Base-by-base conservation (phyloP, 108 stramenopile genomes). In the Nitzschia inconspicua region DNA sequence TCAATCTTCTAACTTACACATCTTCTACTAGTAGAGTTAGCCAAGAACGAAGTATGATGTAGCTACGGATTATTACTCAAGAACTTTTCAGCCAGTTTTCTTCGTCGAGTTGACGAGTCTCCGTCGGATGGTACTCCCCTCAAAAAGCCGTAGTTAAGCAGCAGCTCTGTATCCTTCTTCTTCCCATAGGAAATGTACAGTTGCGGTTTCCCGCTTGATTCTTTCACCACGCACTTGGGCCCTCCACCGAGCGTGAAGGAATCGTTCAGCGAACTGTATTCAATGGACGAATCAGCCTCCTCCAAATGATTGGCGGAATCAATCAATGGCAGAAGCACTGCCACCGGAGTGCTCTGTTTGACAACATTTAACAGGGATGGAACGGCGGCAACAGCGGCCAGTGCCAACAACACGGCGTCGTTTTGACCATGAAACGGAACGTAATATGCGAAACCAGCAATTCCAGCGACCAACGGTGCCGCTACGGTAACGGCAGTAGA, bases 101-200 rank as follows among this genome's bases (percentile, higher is more conserved):
- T 44, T 19, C 57, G 43, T 32, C 43, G 22, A 13, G 14, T 56
- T 39, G 28, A 39, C 19, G 25, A 50, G 11, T 72, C 59, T 6
- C 46, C 58, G 29, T 36, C 47, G 6, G 39, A 28, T 7, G 24
- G 3, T 20, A 44, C 48, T 0, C 63, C 47, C 16, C 73, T 73
- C n/a, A 89, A 53, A 68, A 89, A 89, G 0, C 88, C 88, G 65
- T 86, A 85, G 53, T 89, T 89, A 40, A 89, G 52, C 10, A 89
- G 60, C 28, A 89, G 53, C 40, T 86, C 88, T 0, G 75, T 70
- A 55, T 86, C 84, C 32, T 57, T 78, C 37, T 77, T 75, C 20
- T 57, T 44, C 14, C 88, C 88, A 47, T 89, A 89, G 47, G 68
- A 74, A 56, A 89, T 83, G 64, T 78, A 89, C 4, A 86, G 72